Percentiles rank a stretch among this genome's conserved stretches.
Conservation (phyloP, 139 green algal species). For the Edaphochlamys debaryana region DNA sequence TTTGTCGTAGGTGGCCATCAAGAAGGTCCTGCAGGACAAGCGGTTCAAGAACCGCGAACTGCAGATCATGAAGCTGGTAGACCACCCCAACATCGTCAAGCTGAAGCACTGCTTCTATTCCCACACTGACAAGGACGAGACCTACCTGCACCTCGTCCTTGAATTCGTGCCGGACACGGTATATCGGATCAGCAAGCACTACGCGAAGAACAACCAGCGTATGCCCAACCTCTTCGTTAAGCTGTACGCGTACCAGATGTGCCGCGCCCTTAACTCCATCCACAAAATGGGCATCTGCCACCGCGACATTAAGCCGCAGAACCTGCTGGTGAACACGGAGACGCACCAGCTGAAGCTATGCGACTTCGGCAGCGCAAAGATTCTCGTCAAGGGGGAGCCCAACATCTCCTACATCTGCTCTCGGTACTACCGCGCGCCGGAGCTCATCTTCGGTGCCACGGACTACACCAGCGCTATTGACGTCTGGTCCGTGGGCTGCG, state of each 20-base stretch:
- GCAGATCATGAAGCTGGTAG: constrained; percentile 97
- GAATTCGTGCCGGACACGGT: constrained; percentile 99
- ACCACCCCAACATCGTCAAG: constrained; percentile 97
- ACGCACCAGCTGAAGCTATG: constrained; percentile 97
- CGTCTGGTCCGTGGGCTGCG: constrained; percentile 97
- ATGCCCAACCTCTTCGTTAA: constrained; percentile 96
- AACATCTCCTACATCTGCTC: constrained; percentile 99
- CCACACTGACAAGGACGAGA: constrained; percentile 74
- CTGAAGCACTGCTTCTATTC: constrained; percentile 99
- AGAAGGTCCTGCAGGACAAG: constrained; percentile 99
- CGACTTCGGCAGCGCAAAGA: constrained; percentile 99
- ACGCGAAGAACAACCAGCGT: constrained; percentile 91
- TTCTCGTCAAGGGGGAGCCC: constrained; percentile 90
- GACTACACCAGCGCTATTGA: constrained; percentile 99
- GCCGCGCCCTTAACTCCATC: constrained; percentile 85
- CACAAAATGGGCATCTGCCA: constrained; percentile 92
- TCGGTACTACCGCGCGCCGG: constrained; percentile 93
- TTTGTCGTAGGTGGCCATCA: constrained; percentile 98
- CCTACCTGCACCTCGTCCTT: constrained; percentile 99
- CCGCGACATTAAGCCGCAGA: constrained; percentile 97
- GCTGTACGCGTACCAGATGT: constrained; percentile 97
- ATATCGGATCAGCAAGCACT: constrained; percentile 97
- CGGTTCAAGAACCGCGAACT: constrained; percentile 99
- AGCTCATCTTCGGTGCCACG: constrained; percentile 99
- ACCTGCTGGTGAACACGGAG: constrained; percentile 94